Evolutionary conservation across 352 stramenopile genomes (phyloP).

Genomic region (Globisporangium echinulatum): DNA sequence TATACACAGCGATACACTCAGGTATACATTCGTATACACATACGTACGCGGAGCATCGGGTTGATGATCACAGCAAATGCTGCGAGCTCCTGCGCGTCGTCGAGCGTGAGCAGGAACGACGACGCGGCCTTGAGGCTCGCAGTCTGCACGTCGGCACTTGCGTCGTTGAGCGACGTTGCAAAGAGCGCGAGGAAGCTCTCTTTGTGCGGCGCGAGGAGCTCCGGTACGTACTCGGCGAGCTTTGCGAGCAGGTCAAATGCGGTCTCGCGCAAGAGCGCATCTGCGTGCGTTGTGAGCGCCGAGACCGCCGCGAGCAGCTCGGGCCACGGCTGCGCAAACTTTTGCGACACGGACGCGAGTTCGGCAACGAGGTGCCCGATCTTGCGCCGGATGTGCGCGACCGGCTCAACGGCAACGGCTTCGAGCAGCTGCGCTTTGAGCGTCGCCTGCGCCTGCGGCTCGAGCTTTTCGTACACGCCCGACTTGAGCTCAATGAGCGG

Average conservation of each 20-base stretch:
- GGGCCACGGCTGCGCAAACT: conserved; percentile 54
- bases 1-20: neutral
- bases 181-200: conserved; percentile 78
- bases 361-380: conserved; percentile 74
- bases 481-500: conserved; percentile 65
- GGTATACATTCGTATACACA: neutral
- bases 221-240: conserved; percentile 62
- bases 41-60: conserved; percentile 57
- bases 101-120: conserved; percentile 70
- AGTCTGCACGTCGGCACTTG: conserved; percentile 55
- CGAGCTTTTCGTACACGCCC: conserved; percentile 59
- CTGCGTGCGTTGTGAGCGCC: conserved; percentile 44
- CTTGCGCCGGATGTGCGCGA: conserved; percentile 78
- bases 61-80: conserved; percentile 66
- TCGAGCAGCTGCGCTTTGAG: conserved; percentile 76
- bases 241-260: conserved; percentile 73
- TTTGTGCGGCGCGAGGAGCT: conserved; percentile 66
- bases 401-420: conserved; percentile 48
- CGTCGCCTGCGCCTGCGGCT: conserved; percentile 35
- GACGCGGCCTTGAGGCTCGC: conserved; percentile 64
- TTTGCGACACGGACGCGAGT: conserved; percentile 46
- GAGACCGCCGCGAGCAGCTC: conserved; percentile 66
- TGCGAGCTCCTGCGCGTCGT: conserved; percentile 56
- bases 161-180: conserved; percentile 61
- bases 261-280: conserved; percentile 61